These are phyloP conservation scores for Echinosophora koreensis DNA, from an alignment of 306 rosid species.

Conservation along the genomic window DNA sequence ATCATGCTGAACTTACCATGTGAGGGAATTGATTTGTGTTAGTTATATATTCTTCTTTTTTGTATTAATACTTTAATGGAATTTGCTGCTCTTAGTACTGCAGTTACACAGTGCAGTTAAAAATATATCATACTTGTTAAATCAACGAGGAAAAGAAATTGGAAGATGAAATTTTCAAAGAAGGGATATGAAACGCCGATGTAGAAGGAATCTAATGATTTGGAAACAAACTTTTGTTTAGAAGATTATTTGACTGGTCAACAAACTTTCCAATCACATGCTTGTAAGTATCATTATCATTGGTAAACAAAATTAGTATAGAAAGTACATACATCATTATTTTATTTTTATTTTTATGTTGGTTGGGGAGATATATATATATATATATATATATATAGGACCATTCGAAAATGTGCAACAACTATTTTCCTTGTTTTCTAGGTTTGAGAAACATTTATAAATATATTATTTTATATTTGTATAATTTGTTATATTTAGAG, in stretches of 20 bases:
- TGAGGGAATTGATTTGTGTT: constrained; percentile 52
- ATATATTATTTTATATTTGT: no score
- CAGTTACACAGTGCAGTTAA: constrained; percentile 33
- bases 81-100: constrained; percentile 46
- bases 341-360: background rate
- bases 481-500: no score
- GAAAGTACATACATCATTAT: constrained; percentile 8
- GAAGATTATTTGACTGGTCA: constrained; percentile 62
- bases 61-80: constrained; percentile 14
- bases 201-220: constrained; percentile 60
- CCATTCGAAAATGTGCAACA: constrained; percentile 39
- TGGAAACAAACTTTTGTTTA: constrained; percentile 43
- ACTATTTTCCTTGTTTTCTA: constrained; percentile 22
- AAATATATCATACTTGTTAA: constrained; percentile 31
- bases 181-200: constrained; percentile 34
- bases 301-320: constrained; percentile 45
- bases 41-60: background rate
- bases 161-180: constrained; percentile 2
- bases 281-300: constrained; percentile 40
- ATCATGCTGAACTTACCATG: constrained; percentile 57
- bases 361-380: background rate
- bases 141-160: background rate
- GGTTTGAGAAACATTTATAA: background rate
- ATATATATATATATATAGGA: background rate
- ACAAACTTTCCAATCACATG: constrained; percentile 48